Percentiles rank a stretch among this genome's conserved stretches.
phyloP scores from a whole-genome alignment of 148 eudicot species.

The Limonium bicolor region DNA sequence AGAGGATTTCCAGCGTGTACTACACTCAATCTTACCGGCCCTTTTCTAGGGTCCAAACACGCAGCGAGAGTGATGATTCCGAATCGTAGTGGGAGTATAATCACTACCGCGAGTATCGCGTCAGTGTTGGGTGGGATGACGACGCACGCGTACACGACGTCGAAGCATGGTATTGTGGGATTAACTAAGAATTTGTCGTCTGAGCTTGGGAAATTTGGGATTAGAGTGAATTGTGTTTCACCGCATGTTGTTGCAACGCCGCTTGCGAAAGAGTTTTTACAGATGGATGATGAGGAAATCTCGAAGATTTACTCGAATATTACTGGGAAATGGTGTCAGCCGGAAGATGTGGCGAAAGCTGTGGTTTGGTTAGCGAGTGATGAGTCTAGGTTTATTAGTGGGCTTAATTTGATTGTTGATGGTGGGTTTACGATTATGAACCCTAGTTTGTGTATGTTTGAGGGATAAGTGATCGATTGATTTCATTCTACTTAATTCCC shows the following conservation, averaged over 20 bases:
- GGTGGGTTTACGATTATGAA: conserved; percentile 26
- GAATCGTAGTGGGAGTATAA: conserved; percentile 16
- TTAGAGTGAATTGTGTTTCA: conserved; percentile 28
- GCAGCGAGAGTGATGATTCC: conserved; percentile 26
- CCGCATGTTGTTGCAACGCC: conserved; percentile 34
- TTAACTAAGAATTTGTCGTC: conserved; percentile 22
- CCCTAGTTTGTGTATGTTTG: too few species aligned
- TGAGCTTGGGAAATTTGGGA: conserved; percentile 23
- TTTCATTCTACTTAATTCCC: too few species aligned
- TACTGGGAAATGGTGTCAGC: conserved; percentile 16
- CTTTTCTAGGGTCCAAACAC: conserved; percentile 22
- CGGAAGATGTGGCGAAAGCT: conserved; percentile 27
- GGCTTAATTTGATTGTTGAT: conserved; percentile 30
- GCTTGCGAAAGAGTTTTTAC: conserved; percentile 17
- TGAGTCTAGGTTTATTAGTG: conserved; percentile 26
- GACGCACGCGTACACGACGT: conserved; percentile 23
- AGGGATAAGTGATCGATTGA: too few species aligned
- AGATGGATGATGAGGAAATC: conserved; percentile 12
- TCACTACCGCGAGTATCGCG: conserved; percentile 28
- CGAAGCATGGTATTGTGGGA: conserved; percentile 29
- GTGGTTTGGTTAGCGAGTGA: conserved; percentile 29
- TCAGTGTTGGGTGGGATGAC: conserved; percentile 24
- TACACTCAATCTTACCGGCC: conserved; percentile 22
- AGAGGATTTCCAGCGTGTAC: conserved; percentile 16
- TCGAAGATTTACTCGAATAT: conserved; percentile 15